Percentiles rank a stretch among this genome's conserved stretches.
Conservation (phyloP, 495 filamentous ascomycete genomes). For the Lophiostoma macrostomum region DNA sequence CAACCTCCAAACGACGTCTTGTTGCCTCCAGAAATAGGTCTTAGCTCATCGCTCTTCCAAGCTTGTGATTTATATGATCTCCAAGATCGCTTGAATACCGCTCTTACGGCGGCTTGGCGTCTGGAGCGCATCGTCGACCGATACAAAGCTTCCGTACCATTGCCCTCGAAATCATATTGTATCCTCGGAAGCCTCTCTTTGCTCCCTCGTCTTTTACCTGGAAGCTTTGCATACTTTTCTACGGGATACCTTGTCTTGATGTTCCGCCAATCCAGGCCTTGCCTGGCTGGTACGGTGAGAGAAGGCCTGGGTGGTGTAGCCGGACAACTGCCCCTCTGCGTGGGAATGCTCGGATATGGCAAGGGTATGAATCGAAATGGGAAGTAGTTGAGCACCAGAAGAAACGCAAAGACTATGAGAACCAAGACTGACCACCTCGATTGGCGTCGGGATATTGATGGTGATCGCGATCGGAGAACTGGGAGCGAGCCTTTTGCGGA, state of each 20-base stretch:
- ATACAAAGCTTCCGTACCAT: constrained; percentile 6
- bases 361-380: neutral
- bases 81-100: constrained; percentile 71
- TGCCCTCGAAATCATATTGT: constrained; percentile 19
- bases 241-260: constrained; percentile 18
- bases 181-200: constrained; percentile 4
- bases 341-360: neutral
- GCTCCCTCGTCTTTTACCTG: neutral
- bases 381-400: neutral
- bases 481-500: neutral
- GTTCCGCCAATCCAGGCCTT: constrained; percentile 10
- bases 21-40: constrained; percentile 58
- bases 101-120: constrained; percentile 56
- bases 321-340: constrained; percentile 9
- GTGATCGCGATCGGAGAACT: too few species aligned
- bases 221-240: constrained; percentile 1
- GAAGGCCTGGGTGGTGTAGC: constrained; percentile 6
- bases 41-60: constrained; percentile 77
- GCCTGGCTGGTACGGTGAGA: neutral
- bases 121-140: neutral
- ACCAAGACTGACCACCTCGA: constrained; percentile 6
- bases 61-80: constrained; percentile 70
- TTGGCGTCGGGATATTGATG: neutral
- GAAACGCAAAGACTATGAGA: constrained; percentile 3
- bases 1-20: constrained; percentile 42